Base-by-base conservation (phyloP, 768 basidiomycete species). In the Termitomyces sp. region DNA sequence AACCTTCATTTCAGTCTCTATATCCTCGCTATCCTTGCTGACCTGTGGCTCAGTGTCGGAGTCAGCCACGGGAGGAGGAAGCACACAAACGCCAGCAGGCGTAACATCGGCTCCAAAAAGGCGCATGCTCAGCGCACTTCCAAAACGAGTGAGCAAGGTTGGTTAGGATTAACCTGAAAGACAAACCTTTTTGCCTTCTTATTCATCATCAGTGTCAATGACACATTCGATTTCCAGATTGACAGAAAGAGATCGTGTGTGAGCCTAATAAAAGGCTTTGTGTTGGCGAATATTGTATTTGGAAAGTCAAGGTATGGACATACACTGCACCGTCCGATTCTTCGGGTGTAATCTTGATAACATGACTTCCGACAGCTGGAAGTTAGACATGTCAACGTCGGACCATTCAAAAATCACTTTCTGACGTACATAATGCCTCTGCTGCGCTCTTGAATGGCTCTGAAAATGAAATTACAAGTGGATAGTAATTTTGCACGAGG, bases 181-280 rank as follows among this genome's bases (percentile, higher is more conserved):
- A 69, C 77, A 12, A 46, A 93, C 95, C 89, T 93, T 75, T 98
- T 98, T 27, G 94, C 92, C 68, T 91, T 91, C 73, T 98, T 99
- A 74, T 98, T 95, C 55, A 97, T 86, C 93, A 98, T 94, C 58
- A 98, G 78, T 0, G 89, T 85, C 54, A 96, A 69, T 0, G 94
- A 96, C 13, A 86, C 84, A 59, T 88, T 88, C 2, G 93, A 94
- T 73, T 92, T 95, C 97, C 96, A 98, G 54, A 98, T 81, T 0
- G 97, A 96, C n/a, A 98, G 75, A n/a, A 89, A 72, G 27, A 98
- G 78, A 54, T 93, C 87, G 63, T 91, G 85, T n/a, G 81, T 76
- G 37, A 93, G 76, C 6, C 89, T 94, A 54, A 34, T 6, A 57
- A 20, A 53, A 9, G 37, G 48, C n/a, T 18, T 36, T 49, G 24